Conservation (phyloP, 192 early-diverging fungal genomes). For the Rhizophlyctis rosea region DNA sequence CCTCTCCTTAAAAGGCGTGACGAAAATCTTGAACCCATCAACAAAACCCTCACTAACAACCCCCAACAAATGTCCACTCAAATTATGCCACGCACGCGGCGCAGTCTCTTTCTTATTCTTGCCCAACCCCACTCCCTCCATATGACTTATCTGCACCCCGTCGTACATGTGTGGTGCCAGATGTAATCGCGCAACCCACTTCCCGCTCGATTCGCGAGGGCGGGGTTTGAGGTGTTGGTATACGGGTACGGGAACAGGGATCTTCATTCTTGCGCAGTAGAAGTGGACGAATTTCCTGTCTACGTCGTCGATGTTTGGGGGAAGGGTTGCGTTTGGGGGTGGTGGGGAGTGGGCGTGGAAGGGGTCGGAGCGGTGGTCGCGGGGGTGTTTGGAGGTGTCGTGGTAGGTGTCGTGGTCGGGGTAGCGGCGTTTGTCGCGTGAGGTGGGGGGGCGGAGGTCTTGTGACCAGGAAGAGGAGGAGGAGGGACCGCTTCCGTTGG, state of each 20-base stretch:
- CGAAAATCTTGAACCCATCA: slow-evolving; percentile 23
- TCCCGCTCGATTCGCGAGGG: not conserved
- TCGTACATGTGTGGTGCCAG: slow-evolving; percentile 21
- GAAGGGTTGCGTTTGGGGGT: slow-evolving; percentile 13
- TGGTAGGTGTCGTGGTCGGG: too few relatives aligned
- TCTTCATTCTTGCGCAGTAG: slow-evolving; percentile 22
- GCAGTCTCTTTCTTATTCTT: slow-evolving; percentile 13
- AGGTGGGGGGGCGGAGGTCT: too few relatives aligned
- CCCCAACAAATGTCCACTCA: slow-evolving; percentile 20
- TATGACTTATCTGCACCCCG: slow-evolving; percentile 10
- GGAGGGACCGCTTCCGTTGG: too few relatives aligned
- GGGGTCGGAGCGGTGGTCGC: too few relatives aligned
- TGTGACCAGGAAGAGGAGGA: too few relatives aligned
- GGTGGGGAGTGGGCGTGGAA: not conserved
- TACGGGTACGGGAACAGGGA: slow-evolving; percentile 10
- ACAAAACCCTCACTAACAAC: slow-evolving; percentile 16
- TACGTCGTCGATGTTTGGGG: slow-evolving; percentile 18
- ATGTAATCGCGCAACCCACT: slow-evolving; percentile 13
- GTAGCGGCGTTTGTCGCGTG: too few relatives aligned
- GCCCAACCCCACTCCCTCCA: not conserved
- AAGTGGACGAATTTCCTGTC: slow-evolving; percentile 30
- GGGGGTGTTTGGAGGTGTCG: too few relatives aligned
- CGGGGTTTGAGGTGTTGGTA: not conserved
- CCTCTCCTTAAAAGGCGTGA: slow-evolving; percentile 28
- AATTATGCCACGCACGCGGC: slow-evolving; percentile 16